Base-by-base conservation (phyloP, 305 asterid genomes). In the Fraxinus angustifolia region DNA sequence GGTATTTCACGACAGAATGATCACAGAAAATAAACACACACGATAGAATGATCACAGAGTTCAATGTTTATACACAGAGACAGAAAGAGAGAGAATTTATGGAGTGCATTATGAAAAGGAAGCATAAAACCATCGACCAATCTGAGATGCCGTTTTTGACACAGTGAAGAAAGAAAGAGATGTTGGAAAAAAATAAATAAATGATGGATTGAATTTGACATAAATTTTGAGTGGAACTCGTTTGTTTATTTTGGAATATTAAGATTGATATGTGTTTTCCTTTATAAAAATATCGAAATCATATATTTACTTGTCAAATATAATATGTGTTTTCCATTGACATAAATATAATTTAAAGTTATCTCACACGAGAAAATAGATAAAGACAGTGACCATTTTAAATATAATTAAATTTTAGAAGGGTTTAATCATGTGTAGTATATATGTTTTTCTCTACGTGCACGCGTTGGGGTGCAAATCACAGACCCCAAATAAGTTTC, bases 71-170 rank as follows among this genome's bases (percentile, higher is more conserved):
- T 70, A 12, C 7, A 70, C 16, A 16, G 21, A 70, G 42, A 31
- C 75, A 16, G 75, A 28, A 28, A 67, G 73, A 14, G 75, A 67
- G 36, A 31, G 36, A 4, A 70, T 21, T 4, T 67, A 67, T 14
- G 42, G 40, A 70, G 26, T 70, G 75, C 75, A 70, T 70, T 70
- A 42, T 70, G 42, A 70, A 70, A 70, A 70, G 75, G 42, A 16
- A 31, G 19, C 75, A 70, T 12, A 31, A 70, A 70, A 30, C n/a
- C 4, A 70, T 30, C 75, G 38, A 30, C 75, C 75, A 70, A 70
- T 70, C 21, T 31, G 21, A 12, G 75, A 70, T 31, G 75, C 75
- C 75, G 42, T 70, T 31, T 70, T 31, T 30, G 16, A 30, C 21
- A 70, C 42, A 70, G 75, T 31, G n/a, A 35, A 68, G 21, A 62